Percentiles rank a stretch among this genome's conserved stretches.
Evolutionary conservation across 2,329 filamentous ascomycete genomes (phyloP).

Genomic region (Cryphonectria nitschkei): DNA sequence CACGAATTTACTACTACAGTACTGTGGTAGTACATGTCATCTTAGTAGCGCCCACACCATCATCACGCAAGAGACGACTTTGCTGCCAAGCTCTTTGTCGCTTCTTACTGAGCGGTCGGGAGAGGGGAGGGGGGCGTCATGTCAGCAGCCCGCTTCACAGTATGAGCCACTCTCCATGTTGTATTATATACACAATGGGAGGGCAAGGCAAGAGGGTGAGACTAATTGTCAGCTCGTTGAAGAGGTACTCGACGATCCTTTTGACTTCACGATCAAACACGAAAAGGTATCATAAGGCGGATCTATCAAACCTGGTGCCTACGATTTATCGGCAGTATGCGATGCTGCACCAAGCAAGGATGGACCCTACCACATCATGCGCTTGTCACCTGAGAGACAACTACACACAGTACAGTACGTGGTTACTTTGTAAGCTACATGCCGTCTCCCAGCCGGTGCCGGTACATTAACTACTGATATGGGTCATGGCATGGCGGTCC

Average conservation of each 20-base stretch:
- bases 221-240: background rate
- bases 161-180: background rate
- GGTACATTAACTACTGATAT: background rate
- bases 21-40: background rate
- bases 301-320: background rate
- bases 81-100: background rate
- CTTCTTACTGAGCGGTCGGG: background rate
- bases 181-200: too few relatives aligned
- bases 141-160: background rate
- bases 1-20: too few relatives aligned
- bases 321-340: background rate
- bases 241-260: background rate
- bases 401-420: background rate
- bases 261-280: background rate
- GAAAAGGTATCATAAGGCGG: background rate
- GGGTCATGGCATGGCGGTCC: background rate
- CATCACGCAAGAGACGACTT: background rate
- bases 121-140: background rate
- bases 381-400: conserved; percentile 3
- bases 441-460: background rate
- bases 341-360: background rate
- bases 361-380: conserved; percentile 9
- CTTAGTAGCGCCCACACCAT: background rate
- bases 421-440: background rate
- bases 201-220: background rate